Percentiles rank a stretch among this genome's conserved stretches.
phyloP scores from a whole-genome alignment of 139 green algal genomes.

The Penium margaritaceum region DNA sequence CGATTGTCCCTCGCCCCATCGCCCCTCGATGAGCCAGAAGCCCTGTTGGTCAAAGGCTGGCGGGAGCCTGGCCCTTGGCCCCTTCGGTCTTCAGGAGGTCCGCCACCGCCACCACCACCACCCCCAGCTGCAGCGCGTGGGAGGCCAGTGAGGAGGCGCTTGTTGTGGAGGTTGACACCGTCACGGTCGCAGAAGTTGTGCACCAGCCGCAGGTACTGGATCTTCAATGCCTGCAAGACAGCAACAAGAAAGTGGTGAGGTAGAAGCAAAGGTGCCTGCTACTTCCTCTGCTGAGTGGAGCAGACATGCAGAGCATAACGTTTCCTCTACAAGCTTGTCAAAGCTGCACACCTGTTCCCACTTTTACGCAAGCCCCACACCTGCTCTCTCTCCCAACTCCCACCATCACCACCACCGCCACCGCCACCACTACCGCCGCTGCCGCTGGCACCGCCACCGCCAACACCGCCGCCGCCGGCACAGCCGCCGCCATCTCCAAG shows the following conservation, averaged over 20 bases:
- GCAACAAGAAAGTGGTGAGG: background rate
- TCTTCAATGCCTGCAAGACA: conserved; percentile 43
- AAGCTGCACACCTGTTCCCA: too few relatives aligned
- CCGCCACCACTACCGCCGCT: too few relatives aligned
- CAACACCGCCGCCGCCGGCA: too few relatives aligned
- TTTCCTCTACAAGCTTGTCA: too few relatives aligned
- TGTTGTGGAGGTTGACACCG: conserved; percentile 44
- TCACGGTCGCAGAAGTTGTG: conserved; percentile 52
- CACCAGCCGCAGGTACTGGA: conserved; percentile 49
- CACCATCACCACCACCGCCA: background rate
- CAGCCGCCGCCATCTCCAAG: too few relatives aligned
- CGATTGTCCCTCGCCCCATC: background rate
- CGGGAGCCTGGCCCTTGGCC: too few relatives aligned
- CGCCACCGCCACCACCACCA: too few relatives aligned
- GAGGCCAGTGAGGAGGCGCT: conserved; percentile 37
- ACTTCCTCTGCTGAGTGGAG: too few relatives aligned
- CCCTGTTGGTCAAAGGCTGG: too few relatives aligned
- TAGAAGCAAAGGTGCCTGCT: background rate
- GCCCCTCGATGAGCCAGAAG: background rate
- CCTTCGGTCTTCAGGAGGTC: too few relatives aligned
- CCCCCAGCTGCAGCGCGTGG: background rate
- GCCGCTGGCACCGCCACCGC: too few relatives aligned
- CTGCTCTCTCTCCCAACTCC: background rate
- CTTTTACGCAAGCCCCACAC: background rate
- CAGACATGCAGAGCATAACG: too few relatives aligned